Conservation (phyloP, 768 basidiomycete genomes). For the Rhodotorula babjevae region DNA sequence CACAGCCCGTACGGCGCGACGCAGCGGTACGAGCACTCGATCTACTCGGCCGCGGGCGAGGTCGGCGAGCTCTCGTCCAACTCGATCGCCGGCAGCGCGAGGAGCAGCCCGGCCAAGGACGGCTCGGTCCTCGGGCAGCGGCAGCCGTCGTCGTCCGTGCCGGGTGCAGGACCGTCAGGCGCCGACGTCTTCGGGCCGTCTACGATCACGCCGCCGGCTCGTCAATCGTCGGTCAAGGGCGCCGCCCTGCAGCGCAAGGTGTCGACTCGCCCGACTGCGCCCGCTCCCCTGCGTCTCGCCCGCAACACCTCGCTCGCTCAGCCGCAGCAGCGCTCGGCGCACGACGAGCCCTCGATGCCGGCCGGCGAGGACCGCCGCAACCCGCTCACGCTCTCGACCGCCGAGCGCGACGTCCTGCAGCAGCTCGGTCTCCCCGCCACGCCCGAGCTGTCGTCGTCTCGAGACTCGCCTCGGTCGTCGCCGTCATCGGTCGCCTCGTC, state of each 20-base stretch:
- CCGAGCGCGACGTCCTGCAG: constrained; percentile 22
- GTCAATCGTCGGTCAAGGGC: not conserved
- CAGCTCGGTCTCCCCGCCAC: constrained; percentile 24
- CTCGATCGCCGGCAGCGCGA: not conserved
- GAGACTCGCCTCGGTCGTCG: not conserved
- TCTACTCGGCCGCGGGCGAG: constrained; percentile 24
- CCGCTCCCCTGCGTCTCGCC: not conserved
- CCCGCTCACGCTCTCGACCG: constrained; percentile 15
- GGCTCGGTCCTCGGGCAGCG: too few species aligned
- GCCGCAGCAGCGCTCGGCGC: too few species aligned
- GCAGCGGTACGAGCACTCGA: constrained; percentile 7
- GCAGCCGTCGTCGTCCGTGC: not conserved
- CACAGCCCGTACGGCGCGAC: constrained; percentile 15
- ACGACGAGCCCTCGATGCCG: not conserved
- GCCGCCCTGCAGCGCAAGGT: not conserved
- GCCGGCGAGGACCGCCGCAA: not conserved
- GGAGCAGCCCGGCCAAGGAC: not conserved
- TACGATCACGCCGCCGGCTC: not conserved
- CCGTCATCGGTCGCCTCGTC: not conserved
- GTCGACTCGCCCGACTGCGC: not conserved
- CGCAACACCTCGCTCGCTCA: constrained; percentile 6
- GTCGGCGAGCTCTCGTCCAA: constrained; percentile 9
- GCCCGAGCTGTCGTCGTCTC: constrained; percentile 16
- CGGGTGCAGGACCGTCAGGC: not conserved
- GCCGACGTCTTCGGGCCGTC: constrained; percentile 7